Conservation (phyloP, 2,329 filamentous ascomycete species). For the Lasiodiplodia hormozganensis region DNA sequence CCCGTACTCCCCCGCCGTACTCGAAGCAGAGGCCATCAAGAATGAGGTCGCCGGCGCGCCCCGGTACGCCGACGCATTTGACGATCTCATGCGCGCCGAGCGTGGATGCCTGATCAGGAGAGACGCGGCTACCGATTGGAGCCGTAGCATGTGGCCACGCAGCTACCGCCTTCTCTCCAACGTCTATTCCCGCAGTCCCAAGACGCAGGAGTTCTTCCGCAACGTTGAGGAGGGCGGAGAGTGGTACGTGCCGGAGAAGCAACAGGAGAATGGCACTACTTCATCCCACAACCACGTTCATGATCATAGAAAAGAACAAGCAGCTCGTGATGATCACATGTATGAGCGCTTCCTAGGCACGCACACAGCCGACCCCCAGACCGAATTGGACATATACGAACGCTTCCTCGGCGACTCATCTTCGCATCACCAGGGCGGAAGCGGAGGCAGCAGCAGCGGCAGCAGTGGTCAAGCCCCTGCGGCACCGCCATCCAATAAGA, state of each 20-base stretch:
- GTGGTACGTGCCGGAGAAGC: constrained; percentile 21
- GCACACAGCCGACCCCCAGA: constrained; percentile 35
- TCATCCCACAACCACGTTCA: neutral
- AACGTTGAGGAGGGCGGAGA: constrained; percentile 21
- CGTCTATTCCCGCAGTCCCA: constrained; percentile 3
- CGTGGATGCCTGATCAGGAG: constrained; percentile 20
- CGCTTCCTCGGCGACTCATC: constrained; percentile 49
- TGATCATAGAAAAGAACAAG: neutral
- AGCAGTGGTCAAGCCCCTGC: neutral
- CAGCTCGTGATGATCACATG: constrained; percentile 1
- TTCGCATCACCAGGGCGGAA: neutral
- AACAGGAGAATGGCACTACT: neutral
- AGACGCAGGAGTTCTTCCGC: constrained; percentile 38
- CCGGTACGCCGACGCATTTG: constrained; percentile 56
- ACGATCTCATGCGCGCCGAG: constrained; percentile 61
- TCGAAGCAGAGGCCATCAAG: constrained; percentile 56
- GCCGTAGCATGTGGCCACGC: constrained; percentile 53
- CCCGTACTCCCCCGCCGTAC: constrained; percentile 60
- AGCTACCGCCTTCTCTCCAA: constrained; percentile 20
- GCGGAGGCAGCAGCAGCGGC: neutral
- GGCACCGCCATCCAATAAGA: neutral
- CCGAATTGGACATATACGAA: constrained; percentile 63
- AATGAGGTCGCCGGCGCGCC: constrained; percentile 55
- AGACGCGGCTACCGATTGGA: constrained; percentile 15
- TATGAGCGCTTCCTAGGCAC: constrained; percentile 57